Conservation (phyloP, 116 monocot species). For the Iris pallida region DNA sequence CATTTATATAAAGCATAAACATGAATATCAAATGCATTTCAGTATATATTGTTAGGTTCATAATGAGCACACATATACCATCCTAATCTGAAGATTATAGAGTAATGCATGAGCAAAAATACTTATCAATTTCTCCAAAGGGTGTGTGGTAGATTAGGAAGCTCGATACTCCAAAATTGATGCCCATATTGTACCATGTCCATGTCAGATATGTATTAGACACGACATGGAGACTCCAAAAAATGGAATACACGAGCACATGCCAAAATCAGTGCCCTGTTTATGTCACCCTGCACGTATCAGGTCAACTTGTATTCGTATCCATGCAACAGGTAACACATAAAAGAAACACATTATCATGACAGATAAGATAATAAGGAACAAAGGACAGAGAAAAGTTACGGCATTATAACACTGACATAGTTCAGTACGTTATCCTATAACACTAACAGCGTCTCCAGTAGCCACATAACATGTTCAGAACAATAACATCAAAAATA, state of each 20-base stretch:
- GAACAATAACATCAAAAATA: not conserved
- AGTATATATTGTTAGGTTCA: not conserved
- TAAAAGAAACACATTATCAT: not conserved
- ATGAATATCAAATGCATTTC: not conserved
- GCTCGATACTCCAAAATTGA: no score
- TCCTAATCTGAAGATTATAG: not conserved
- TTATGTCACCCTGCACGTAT: no score
- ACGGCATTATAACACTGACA: not conserved
- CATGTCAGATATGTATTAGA: no score
- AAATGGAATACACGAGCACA: no score
- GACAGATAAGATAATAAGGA: not conserved
- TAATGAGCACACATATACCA: not conserved
- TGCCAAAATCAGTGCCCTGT: no score
- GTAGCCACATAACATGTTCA: not conserved
- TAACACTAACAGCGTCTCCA: not conserved
- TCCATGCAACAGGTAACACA: not conserved
- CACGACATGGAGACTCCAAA: no score
- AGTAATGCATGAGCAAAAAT: not conserved
- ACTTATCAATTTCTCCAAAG: no score
- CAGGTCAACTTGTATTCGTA: not conserved
- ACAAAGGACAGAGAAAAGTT: not conserved
- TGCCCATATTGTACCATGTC: no score
- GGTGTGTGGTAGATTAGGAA: no score
- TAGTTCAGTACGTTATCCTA: no score
- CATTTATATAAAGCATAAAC: not conserved